These are phyloP conservation scores for Nyssa sinensis DNA, from an alignment of 148 eudicot genomes.

Conservation along the genomic window DNA sequence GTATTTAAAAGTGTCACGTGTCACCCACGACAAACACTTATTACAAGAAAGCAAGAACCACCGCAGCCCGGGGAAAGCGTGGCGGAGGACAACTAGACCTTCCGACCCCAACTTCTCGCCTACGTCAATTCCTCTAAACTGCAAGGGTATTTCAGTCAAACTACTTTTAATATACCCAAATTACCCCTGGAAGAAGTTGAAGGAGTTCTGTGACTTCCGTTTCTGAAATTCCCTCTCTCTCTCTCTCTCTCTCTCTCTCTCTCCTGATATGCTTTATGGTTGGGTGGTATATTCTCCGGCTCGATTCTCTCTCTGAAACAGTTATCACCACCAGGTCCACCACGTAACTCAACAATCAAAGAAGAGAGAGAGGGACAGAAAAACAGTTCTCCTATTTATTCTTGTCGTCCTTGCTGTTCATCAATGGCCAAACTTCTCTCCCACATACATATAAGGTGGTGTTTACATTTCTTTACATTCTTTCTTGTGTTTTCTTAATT, in stretches of 20 bases:
- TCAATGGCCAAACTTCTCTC: not conserved
- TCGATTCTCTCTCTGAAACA: slow-evolving; percentile 14
- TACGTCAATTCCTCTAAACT: not conserved
- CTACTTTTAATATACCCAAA: not conserved
- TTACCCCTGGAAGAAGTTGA: not conserved
- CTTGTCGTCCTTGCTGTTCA: not conserved
- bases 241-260: too few relatives aligned
- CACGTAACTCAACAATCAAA: not conserved
- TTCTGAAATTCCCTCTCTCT: not conserved
- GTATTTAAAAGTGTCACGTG: too few relatives aligned
- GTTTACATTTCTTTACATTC: not conserved
- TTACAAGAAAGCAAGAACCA: not conserved
- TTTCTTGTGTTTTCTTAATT: not conserved
- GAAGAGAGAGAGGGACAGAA: not conserved
- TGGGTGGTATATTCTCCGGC: slow-evolving; percentile 8
- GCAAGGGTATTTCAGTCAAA: not conserved
- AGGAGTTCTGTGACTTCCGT: not conserved
- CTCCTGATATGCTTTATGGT: not conserved
- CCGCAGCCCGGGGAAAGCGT: not conserved
- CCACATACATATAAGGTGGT: slow-evolving; percentile 7
- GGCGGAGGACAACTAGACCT: not conserved
- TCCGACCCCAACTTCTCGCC: not conserved
- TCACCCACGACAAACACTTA: too few relatives aligned
- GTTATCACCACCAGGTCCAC: not conserved
- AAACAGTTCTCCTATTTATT: not conserved